A percentile compares a stretch with the other conserved stretches of the same genome.
phyloP scores from a whole-genome alignment of 768 basidiomycete genomes.

The Mycena olivaceomarginata region DNA sequence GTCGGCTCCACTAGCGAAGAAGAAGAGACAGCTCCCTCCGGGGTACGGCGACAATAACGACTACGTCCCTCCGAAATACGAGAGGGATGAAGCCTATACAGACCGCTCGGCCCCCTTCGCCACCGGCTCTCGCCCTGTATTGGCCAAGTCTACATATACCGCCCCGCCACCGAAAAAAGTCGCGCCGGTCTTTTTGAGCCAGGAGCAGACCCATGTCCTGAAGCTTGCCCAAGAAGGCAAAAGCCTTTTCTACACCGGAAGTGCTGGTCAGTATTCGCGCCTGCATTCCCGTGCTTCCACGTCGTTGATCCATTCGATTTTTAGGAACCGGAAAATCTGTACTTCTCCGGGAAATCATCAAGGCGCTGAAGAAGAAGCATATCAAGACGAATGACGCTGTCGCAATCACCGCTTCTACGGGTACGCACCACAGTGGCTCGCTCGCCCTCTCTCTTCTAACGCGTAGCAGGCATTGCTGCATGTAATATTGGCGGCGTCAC shows the following conservation, averaged over 20 bases:
- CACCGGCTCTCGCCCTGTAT: conserved; percentile 35
- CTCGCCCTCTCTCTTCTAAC: background rate
- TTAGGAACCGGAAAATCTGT: conserved; percentile 98
- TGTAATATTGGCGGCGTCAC: conserved; percentile 98
- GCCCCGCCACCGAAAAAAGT: conserved; percentile 54
- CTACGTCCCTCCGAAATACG: background rate
- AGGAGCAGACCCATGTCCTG: conserved; percentile 91
- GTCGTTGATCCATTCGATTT: conserved; percentile 69
- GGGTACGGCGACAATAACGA: conserved; percentile 63
- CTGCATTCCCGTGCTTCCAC: conserved; percentile 28
- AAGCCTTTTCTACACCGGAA: conserved; percentile 97
- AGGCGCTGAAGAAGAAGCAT: conserved; percentile 75
- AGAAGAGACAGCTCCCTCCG: conserved; percentile 72
- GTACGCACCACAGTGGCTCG: conserved; percentile 58
- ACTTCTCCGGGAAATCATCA: conserved; percentile 93
- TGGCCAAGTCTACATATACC: conserved; percentile 31
- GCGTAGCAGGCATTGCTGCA: conserved; percentile 87
- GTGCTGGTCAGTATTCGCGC: conserved; percentile 83
- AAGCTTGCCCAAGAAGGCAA: conserved; percentile 82
- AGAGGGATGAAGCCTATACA: conserved; percentile 50
- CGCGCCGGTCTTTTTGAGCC: conserved; percentile 79
- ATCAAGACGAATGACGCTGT: conserved; percentile 79
- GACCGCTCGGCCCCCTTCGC: conserved; percentile 50
- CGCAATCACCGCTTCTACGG: conserved; percentile 96
- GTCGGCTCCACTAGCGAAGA: conserved; percentile 63